Conservation (phyloP, 495 filamentous ascomycete genomes). For the Massariosphaeria phaeospora region DNA sequence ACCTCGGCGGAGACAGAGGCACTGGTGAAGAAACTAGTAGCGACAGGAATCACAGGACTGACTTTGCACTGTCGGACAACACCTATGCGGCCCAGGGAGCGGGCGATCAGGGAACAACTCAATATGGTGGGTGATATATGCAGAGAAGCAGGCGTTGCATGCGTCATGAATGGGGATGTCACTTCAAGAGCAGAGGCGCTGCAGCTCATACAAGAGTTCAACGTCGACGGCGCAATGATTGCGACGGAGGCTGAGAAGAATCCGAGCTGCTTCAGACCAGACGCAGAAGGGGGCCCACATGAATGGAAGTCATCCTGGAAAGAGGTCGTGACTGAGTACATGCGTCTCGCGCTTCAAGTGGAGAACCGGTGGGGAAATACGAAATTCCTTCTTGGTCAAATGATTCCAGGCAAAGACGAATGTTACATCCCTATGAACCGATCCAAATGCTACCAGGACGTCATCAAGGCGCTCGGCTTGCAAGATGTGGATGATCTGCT, state of each 20-base stretch:
- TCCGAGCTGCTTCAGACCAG: slow-evolving; percentile 69
- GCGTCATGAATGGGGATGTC: slow-evolving; percentile 93
- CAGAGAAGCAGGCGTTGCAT: slow-evolving; percentile 74
- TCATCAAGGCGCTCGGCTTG: slow-evolving; percentile 58
- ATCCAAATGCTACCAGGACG: slow-evolving; percentile 59
- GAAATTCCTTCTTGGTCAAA: slow-evolving; percentile 77
- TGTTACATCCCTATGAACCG: slow-evolving; percentile 51
- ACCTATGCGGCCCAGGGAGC: slow-evolving; percentile 85
- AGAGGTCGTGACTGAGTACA: slow-evolving; percentile 68
- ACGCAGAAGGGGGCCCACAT: slow-evolving; percentile 56
- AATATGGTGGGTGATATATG: slow-evolving; percentile 74
- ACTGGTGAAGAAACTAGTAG: slow-evolving; percentile 68
- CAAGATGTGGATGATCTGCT: slow-evolving; percentile 52
- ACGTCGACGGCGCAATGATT: slow-evolving; percentile 94
- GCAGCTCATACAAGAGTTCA: slow-evolving; percentile 64
- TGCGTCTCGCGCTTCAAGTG: slow-evolving; percentile 63
- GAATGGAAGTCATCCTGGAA: slow-evolving; percentile 54
- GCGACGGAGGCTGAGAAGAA: slow-evolving; percentile 87
- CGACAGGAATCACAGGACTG: slow-evolving; percentile 83
- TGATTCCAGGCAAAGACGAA: slow-evolving; percentile 73
- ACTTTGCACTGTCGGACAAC: slow-evolving; percentile 95
- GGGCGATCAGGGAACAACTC: slow-evolving; percentile 80
- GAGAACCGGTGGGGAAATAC: slow-evolving; percentile 88
- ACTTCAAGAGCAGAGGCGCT: slow-evolving; percentile 61
- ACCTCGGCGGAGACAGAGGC: slow-evolving; percentile 63